Evolutionary conservation across 495 filamentous ascomycete genomes (phyloP).

Genomic region (Aspergillus haitiensis): DNA sequence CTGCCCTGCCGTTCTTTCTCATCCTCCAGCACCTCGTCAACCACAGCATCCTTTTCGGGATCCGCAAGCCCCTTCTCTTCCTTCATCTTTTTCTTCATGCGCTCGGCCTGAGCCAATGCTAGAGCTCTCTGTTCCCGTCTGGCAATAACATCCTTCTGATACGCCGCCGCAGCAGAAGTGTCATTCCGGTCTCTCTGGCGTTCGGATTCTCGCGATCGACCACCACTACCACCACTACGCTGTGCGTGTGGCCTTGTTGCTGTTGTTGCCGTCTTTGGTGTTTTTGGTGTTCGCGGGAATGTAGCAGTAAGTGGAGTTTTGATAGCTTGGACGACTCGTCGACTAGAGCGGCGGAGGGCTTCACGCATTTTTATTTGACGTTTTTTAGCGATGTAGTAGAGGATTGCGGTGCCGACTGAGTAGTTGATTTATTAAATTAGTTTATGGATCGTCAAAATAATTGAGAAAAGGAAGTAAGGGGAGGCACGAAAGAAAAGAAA

Average conservation of each 20-base stretch:
- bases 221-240: neutral
- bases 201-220: too few relatives aligned
- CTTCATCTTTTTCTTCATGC: too few relatives aligned
- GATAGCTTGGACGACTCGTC: conserved; percentile 40
- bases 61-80: conserved; percentile 1
- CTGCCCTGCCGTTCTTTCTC: conserved; percentile 1
- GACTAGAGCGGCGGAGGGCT: conserved; percentile 43
- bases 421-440: neutral
- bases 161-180: too few relatives aligned
- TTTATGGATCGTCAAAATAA: neutral
- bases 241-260: neutral
- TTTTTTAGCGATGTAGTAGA: conserved; percentile 54
- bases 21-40: neutral
- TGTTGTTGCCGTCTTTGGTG: neutral
- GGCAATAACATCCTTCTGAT: too few relatives aligned
- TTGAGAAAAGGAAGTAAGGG: neutral
- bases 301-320: conserved; percentile 29
- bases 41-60: conserved; percentile 20
- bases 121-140: too few relatives aligned
- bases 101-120: too few relatives aligned
- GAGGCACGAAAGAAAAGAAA: neutral
- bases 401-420: conserved; percentile 44
- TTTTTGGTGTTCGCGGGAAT: conserved; percentile 22
- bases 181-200: too few relatives aligned
- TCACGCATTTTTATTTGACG: conserved; percentile 54